Base-by-base conservation (phyloP, 805 yeast genomes). In the Schwanniomyces polymorphus region DNA sequence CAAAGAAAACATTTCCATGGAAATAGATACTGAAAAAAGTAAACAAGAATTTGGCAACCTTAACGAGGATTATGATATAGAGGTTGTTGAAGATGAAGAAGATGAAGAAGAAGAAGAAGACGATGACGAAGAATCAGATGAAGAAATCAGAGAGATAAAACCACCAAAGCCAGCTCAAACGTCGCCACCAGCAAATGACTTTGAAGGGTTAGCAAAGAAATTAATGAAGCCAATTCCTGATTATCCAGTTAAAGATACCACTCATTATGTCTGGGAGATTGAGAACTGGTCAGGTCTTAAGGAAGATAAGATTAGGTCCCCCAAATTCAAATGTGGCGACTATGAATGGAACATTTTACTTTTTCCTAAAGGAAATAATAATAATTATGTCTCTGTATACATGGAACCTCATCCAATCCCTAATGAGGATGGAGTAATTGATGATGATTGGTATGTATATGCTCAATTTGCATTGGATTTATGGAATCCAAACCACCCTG, bases 381-480 rank as follows among this genome's bases (percentile, higher is more conserved):
- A 75, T 50, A 71, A 75, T 47, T 41, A 50, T 10, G 64, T 89
- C 7, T 89, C 97, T 0, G 65, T 90, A 23, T 94, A 90, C 63
- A 69, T 94, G 51, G 96, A 90, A 56, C 94, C 96, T 0, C 79
- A 81, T 50, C 82, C 82, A 14, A 57, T 63, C 25, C 60, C 53
- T 2, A 64, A 61, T 10, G 60, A 64, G 4, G 64, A 57, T 1
- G 61, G 52, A 12, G 59, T 59, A 2, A 59, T 52, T n/a, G 68
- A 70, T 47, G 75, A 78, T 2, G 79, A 80, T 47, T 91, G 97
- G 96, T 83, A 84, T 46, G 85, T 82, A n/a, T 91, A 97, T 68
- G 96, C 94, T 2, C 96, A 91, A 58, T 94, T 94, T 67, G 88
- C 88, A 4, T 76, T 94, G 37, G 86, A 85, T 42, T 74, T 89